A percentile compares a stretch with the other conserved stretches of the same genome.
phyloP scores from a whole-genome alignment of 164 flowering plant species.

The Paratinospora sagittata region DNA sequence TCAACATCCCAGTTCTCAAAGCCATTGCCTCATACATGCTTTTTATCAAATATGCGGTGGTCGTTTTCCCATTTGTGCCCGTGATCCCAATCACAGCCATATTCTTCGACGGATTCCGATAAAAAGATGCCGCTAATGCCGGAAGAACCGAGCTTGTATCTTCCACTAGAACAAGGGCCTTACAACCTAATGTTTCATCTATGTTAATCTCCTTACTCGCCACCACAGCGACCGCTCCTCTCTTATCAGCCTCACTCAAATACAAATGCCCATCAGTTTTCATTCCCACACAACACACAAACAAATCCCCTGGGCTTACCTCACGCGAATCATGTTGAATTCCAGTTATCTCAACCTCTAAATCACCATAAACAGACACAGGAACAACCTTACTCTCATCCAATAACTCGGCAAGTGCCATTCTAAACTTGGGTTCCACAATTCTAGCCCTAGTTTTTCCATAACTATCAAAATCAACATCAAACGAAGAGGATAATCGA shows the following conservation, averaged over 20 bases:
- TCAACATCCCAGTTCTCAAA: slow-evolving; percentile 84
- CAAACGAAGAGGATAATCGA: slow-evolving; percentile 37
- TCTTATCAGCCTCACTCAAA: slow-evolving; percentile 87
- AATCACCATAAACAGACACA: slow-evolving; percentile 67
- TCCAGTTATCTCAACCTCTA: slow-evolving; percentile 80
- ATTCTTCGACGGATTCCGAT: slow-evolving; percentile 58
- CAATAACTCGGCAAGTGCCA: slow-evolving; percentile 83
- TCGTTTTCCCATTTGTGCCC: slow-evolving; percentile 88
- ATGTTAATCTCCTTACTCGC: slow-evolving; percentile 89
- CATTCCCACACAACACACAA: slow-evolving; percentile 81
- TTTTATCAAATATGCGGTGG: slow-evolving; percentile 65
- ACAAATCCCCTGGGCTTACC: slow-evolving; percentile 77
- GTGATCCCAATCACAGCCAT: slow-evolving; percentile 91
- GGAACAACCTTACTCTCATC: slow-evolving; percentile 96
- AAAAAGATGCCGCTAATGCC: slow-evolving; percentile 75
- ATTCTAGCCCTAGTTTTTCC: slow-evolving; percentile 55
- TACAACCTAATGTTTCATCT: slow-evolving; percentile 79
- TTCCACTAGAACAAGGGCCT: slow-evolving; percentile 89
- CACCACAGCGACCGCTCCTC: slow-evolving; percentile 96
- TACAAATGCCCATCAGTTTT: slow-evolving; percentile 79
- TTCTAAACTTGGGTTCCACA: slow-evolving; percentile 80
- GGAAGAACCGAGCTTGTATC: slow-evolving; percentile 76
- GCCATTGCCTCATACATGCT: slow-evolving; percentile 94
- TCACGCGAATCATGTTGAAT: slow-evolving; percentile 86
- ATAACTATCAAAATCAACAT: slow-evolving; percentile 65